Evolutionary conservation across 495 filamentous ascomycete species (phyloP).

Genomic region (Friedmanniomyces simplex): DNA sequence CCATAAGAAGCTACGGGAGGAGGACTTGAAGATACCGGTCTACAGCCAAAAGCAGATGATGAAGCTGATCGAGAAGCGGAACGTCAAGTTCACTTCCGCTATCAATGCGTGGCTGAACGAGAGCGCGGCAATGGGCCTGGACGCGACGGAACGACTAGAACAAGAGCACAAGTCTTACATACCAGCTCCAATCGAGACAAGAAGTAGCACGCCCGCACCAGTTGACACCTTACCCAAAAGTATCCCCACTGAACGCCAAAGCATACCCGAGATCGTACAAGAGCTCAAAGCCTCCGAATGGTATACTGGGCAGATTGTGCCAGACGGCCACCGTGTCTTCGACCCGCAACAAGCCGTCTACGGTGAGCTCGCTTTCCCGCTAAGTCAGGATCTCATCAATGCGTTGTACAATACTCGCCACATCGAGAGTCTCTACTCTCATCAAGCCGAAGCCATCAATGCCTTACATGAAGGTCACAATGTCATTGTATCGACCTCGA

Average conservation of each 20-base stretch:
- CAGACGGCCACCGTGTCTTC: conserved; percentile 86
- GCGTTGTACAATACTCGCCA: conserved; percentile 81
- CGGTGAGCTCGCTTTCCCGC: conserved; percentile 72
- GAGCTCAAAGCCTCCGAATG: conserved; percentile 74
- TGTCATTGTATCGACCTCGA: conserved; percentile 90
- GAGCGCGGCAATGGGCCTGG: conserved; percentile 52
- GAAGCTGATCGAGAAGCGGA: conserved; percentile 80
- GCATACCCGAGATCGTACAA: conserved; percentile 71
- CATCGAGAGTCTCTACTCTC: conserved; percentile 81
- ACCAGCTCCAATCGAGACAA: conserved; percentile 41
- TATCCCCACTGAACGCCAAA: conserved; percentile 76
- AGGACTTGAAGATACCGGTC: conserved; percentile 87
- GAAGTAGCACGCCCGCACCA: conserved; percentile 38
- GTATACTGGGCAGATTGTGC: conserved; percentile 89
- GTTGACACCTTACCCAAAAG: conserved; percentile 42
- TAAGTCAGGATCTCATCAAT: conserved; percentile 88
- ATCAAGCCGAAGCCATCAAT: conserved; percentile 94
- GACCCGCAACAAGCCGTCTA: conserved; percentile 75
- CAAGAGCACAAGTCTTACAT: conserved; percentile 40
- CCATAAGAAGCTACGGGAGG: conserved; percentile 52
- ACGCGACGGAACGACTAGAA: conserved; percentile 56
- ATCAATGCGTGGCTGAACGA: conserved; percentile 65
- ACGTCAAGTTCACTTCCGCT: conserved; percentile 71
- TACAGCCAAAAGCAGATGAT: conserved; percentile 90
- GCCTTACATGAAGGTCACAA: conserved; percentile 69